Base-by-base conservation (phyloP, 1,284 basidiomycete species). In the Uromyces viciae-fabae region DNA sequence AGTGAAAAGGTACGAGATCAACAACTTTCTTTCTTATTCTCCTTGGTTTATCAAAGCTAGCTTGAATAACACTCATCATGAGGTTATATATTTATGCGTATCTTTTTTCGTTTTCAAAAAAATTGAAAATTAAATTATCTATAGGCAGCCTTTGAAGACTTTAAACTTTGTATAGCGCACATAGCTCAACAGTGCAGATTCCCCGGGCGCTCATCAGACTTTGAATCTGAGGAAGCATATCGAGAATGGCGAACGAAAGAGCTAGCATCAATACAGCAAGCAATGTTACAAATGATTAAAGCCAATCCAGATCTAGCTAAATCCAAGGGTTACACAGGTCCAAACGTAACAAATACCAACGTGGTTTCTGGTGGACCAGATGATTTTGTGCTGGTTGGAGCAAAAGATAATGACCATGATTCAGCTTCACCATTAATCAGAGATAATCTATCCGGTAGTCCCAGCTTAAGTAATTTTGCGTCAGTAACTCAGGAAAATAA, bases 201-300 rank as follows among this genome's bases (percentile, higher is more conserved):
- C 85, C 94, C 95, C 0, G 94, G 93, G 40, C 89, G 91, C 68
- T 89, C 91, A 82, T 91, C 93, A 83, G 95, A 99, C 85, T 99
- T 98, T 84, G 89, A 90, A 36, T 91, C 86, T 79, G 92, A 92
- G 2, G 90, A 90, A 0, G 92, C 92, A 0, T 98, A 93, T 90
- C 89, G 91, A 46, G 88, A 92, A 46, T 98, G 94, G 93, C 89
- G 91, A 52, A 90, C 91, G 0, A 87, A 90, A n/a, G 96, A 98
- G 87, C 92, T 93, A 0, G 89, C 92, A 0, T 90, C 91, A 78
- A 88, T 98, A 2, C 94, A 94, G 40, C 92, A 95, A 85, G 89
- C 94, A 77, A 94, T 98, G 90, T 89, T 96, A 72, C 88, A 91
- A 33, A 93, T 98, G 91, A 91, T 94, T 79, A 90, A 93, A 84